phyloP scores from a whole-genome alignment of 306 rosid species.

The Corylus avellana region DNA sequence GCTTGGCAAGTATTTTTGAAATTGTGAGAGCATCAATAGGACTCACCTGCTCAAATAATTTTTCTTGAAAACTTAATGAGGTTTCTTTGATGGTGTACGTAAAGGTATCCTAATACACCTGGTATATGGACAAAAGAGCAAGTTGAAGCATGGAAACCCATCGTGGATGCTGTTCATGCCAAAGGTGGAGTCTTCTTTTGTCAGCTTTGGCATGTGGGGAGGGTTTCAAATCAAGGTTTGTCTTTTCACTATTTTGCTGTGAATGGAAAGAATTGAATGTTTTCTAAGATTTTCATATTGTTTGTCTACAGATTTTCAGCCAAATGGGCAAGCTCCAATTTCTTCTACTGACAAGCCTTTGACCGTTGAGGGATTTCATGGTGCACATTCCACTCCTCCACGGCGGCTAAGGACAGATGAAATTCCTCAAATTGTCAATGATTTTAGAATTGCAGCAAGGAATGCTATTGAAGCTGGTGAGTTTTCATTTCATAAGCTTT shows the following conservation, averaged over 20 bases:
- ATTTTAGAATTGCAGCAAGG: constrained; percentile 51
- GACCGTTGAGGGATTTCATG: constrained; percentile 26
- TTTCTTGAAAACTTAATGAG: not conserved
- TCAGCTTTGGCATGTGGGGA: constrained; percentile 64
- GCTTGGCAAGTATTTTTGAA: too few species aligned
- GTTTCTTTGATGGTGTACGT: not conserved
- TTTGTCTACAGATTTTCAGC: constrained; percentile 44
- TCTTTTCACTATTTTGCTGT: not conserved
- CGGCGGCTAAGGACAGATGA: constrained; percentile 50
- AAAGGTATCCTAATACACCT: constrained; percentile 41
- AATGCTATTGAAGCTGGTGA: constrained; percentile 66
- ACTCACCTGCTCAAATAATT: not conserved
- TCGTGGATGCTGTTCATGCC: constrained; percentile 61
- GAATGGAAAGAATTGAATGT: not conserved
- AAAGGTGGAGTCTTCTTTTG: constrained; percentile 56
- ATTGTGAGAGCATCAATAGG: too few species aligned
- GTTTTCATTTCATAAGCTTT: too few species aligned
- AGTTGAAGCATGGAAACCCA: constrained; percentile 59
- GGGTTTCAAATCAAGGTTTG: constrained; percentile 42
- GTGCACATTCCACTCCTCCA: constrained; percentile 46
- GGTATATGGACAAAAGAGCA: constrained; percentile 64
- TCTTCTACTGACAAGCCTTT: constrained; percentile 60
- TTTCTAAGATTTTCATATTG: too few species aligned
- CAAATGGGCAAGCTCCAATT: constrained; percentile 52
- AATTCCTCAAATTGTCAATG: constrained; percentile 46